phyloP scores from a whole-genome alignment of 768 basidiomycete species.

The Lyophyllum semitale region DNA sequence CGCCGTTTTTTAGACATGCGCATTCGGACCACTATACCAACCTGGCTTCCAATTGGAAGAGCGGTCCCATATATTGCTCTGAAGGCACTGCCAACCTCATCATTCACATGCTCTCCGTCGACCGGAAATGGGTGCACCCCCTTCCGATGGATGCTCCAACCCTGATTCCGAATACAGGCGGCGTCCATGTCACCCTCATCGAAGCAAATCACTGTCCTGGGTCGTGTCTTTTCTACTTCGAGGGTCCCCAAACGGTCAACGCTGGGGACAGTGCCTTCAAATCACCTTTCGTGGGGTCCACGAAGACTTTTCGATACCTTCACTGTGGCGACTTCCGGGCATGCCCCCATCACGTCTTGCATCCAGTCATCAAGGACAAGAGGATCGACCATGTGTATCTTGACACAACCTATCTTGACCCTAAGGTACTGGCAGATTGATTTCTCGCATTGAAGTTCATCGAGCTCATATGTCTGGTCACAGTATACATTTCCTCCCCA shows the following conservation, averaged over 20 bases:
- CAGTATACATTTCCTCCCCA: constrained; percentile 96
- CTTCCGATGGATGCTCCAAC: constrained; percentile 80
- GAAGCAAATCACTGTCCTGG: constrained; percentile 99
- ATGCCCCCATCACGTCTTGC: constrained; percentile 82
- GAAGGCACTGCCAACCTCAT: constrained; percentile 91
- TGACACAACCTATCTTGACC: constrained; percentile 95
- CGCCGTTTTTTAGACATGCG: constrained; percentile 67
- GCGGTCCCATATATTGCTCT: constrained; percentile 96
- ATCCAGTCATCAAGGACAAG: constrained; percentile 83
- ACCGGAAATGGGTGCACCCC: constrained; percentile 86
- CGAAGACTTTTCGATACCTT: constrained; percentile 78
- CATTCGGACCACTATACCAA: constrained; percentile 98
- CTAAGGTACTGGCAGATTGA: constrained; percentile 49
- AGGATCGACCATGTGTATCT: constrained; percentile 86
- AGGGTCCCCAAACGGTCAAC: constrained; percentile 86
- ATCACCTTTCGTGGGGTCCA: constrained; percentile 70
- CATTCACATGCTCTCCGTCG: constrained; percentile 86
- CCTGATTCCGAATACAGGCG: constrained; percentile 77
- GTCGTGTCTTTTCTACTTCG: constrained; percentile 91
- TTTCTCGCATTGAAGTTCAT: not conserved
- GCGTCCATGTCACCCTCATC: constrained; percentile 90
- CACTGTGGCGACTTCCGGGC: constrained; percentile 96
- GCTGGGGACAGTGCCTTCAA: constrained; percentile 83
- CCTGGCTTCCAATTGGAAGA: constrained; percentile 83
- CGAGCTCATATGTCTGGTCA: not conserved